Percentiles rank a stretch among this genome's conserved stretches.
These are phyloP conservation scores for Phaeosphaeria sp. DNA, from an alignment of 2,329 filamentous ascomycete genomes.

Conservation along the genomic window DNA sequence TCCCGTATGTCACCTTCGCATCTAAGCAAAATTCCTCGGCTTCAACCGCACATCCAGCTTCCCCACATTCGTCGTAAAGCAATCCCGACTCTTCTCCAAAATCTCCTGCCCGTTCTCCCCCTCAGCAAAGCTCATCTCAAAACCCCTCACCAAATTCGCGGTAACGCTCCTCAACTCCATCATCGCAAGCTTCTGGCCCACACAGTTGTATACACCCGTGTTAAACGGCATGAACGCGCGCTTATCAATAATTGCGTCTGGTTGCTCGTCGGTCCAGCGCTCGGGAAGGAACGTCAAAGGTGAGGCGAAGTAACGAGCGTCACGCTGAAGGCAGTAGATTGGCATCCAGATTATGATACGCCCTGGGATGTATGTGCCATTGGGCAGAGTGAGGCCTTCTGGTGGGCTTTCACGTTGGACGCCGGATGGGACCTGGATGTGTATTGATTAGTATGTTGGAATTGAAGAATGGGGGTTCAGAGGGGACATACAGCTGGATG, in stretches of 20 bases:
- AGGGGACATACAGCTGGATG: slow-evolving; percentile 32
- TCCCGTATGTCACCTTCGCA: not conserved
- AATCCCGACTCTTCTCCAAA: slow-evolving; percentile 30
- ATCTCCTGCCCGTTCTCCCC: slow-evolving; percentile 31
- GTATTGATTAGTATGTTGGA: slow-evolving; percentile 7
- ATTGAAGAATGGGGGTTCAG: not conserved
- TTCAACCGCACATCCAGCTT: slow-evolving; percentile 37
- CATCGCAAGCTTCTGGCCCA: slow-evolving; percentile 72
- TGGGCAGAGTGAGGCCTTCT: slow-evolving; percentile 39
- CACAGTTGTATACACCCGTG: slow-evolving; percentile 72
- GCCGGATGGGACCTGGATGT: slow-evolving; percentile 34
- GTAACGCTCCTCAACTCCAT: slow-evolving; percentile 68
- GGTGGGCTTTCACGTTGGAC: slow-evolving; percentile 42
- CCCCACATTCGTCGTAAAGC: slow-evolving; percentile 40
- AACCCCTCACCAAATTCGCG: slow-evolving; percentile 66
- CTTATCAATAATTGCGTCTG: slow-evolving; percentile 32
- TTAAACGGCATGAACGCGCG: slow-evolving; percentile 76
- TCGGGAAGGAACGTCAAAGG: slow-evolving; percentile 38
- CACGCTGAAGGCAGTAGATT: slow-evolving; percentile 37
- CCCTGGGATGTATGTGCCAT: slow-evolving; percentile 41
- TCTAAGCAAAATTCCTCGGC: slow-evolving; percentile 16
- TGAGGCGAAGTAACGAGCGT: slow-evolving; percentile 32
- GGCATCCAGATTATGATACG: slow-evolving; percentile 39
- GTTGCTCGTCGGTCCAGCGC: slow-evolving; percentile 37
- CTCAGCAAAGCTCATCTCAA: slow-evolving; percentile 58